Conservation (phyloP, 73 alveolate species). For the Paramecium bursaria region DNA sequence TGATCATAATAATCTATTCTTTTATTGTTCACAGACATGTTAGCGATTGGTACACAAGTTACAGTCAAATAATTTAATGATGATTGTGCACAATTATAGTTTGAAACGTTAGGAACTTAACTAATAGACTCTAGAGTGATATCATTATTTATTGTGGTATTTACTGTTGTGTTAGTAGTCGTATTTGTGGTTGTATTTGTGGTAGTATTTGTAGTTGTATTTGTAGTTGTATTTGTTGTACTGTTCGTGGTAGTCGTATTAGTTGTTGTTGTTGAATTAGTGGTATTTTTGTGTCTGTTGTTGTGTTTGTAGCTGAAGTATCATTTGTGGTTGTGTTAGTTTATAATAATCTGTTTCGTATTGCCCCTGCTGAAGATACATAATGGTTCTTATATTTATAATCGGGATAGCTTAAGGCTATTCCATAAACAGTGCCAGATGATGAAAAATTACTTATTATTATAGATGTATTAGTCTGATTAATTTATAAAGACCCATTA, state of each 20-base stretch:
- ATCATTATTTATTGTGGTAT: too few relatives aligned
- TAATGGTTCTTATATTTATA: slow-evolving; percentile 9
- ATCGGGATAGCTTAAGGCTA: slow-evolving; percentile 19
- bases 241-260: neutral
- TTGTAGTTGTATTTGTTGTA: neutral
- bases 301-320: neutral
- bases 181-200: too few relatives aligned
- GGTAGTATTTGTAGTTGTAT: neutral
- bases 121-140: too few relatives aligned
- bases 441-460: neutral
- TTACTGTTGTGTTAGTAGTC: too few relatives aligned
- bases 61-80: neutral
- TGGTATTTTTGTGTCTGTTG: neutral
- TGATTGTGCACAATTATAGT: neutral
- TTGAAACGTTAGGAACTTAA: slow-evolving; percentile 13
- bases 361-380: slow-evolving; percentile 4
- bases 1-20: slow-evolving; percentile 49
- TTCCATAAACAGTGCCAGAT: neutral
- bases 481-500: neutral
- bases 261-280: neutral
- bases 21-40: neutral
- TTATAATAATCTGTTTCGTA: slow-evolving; percentile 31
- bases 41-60: slow-evolving; percentile 13
- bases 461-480: slow-evolving; percentile 27
- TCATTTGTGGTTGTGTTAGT: neutral